Conservation (phyloP, 192 early-diverging fungal species). For the Podila clonocystis region DNA sequence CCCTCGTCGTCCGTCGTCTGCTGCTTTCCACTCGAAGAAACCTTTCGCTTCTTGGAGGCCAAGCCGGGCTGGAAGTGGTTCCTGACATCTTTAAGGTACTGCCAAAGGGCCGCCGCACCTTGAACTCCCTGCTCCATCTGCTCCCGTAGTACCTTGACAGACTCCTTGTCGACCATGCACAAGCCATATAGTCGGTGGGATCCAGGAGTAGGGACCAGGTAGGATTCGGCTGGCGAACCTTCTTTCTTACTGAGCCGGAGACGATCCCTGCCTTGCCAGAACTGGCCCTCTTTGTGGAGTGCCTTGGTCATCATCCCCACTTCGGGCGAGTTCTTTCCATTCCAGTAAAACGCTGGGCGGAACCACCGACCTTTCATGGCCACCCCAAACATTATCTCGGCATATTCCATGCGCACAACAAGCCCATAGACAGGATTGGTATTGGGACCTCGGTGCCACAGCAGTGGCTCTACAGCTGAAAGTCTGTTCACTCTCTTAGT, state of each 20-base stretch:
- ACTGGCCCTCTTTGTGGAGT: constrained; percentile 52
- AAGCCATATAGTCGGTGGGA: constrained; percentile 56
- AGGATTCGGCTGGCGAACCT: constrained; percentile 65
- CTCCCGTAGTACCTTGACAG: constrained; percentile 37
- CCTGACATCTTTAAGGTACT: constrained; percentile 59
- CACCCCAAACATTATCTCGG: constrained; percentile 53
- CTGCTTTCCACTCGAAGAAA: constrained; percentile 2
- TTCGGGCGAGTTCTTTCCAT: constrained; percentile 59
- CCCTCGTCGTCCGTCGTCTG: constrained; percentile 27
- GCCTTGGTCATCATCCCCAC: constrained; percentile 1
- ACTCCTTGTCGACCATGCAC: constrained; percentile 64
- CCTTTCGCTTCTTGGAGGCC: constrained; percentile 33
- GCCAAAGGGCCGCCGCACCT: constrained; percentile 49
- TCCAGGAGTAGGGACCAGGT: constrained; percentile 28
- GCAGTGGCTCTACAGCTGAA: constrained; percentile 46
- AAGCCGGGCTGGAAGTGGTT: constrained; percentile 57
- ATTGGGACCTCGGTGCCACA: constrained; percentile 69
- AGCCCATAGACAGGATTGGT: constrained; percentile 69
- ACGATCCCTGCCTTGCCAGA: constrained; percentile 57
- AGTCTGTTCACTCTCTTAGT: constrained; percentile 40
- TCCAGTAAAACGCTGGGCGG: constrained; percentile 67
- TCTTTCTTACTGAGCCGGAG: constrained; percentile 62
- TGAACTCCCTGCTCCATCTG: constrained; percentile 46
- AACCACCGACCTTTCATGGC: constrained; percentile 53
- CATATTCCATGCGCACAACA: constrained; percentile 64